Conservation (phyloP, 306 rosid genomes). For the Albizia julibrissin region DNA sequence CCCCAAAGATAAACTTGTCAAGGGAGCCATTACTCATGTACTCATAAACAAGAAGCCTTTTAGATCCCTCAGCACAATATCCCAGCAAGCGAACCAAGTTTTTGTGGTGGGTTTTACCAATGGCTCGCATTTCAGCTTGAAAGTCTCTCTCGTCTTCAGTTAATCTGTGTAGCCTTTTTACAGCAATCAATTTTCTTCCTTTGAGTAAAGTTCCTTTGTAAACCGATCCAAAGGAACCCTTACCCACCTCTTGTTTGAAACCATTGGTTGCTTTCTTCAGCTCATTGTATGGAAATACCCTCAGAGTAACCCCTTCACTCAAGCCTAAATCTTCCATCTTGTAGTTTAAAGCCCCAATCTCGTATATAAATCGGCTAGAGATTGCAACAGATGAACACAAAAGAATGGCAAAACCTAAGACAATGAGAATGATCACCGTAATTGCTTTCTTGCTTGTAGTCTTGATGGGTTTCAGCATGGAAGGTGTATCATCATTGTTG, state of each 20-base stretch:
- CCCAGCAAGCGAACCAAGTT: neutral
- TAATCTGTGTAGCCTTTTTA: conserved; percentile 41
- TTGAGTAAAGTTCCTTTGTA: conserved; percentile 38
- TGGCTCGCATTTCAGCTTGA: conserved; percentile 40
- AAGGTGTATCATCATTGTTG: neutral
- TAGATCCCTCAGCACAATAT: neutral
- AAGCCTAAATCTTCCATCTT: conserved; percentile 33
- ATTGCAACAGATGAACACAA: conserved; percentile 18
- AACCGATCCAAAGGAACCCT: conserved; percentile 45
- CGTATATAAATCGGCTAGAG: conserved; percentile 25
- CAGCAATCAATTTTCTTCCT: conserved; percentile 36
- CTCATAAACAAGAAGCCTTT: neutral
- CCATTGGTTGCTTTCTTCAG: neutral
- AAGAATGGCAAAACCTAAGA: neutral
- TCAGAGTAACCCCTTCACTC: conserved; percentile 34
- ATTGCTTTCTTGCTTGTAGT: conserved; percentile 30
- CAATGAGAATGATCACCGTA: conserved; percentile 14
- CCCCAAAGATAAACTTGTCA: conserved; percentile 37
- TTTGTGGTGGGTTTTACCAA: conserved; percentile 43
- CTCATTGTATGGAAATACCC: conserved; percentile 43
- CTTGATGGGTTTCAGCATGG: neutral
- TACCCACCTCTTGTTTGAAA: conserved; percentile 38
- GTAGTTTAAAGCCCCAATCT: conserved; percentile 33
- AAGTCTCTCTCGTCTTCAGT: conserved; percentile 48
- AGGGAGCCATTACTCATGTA: conserved; percentile 41